Evolutionary conservation across 768 basidiomycete genomes (phyloP).

Genomic region (Mycena rebaudengoi): DNA sequence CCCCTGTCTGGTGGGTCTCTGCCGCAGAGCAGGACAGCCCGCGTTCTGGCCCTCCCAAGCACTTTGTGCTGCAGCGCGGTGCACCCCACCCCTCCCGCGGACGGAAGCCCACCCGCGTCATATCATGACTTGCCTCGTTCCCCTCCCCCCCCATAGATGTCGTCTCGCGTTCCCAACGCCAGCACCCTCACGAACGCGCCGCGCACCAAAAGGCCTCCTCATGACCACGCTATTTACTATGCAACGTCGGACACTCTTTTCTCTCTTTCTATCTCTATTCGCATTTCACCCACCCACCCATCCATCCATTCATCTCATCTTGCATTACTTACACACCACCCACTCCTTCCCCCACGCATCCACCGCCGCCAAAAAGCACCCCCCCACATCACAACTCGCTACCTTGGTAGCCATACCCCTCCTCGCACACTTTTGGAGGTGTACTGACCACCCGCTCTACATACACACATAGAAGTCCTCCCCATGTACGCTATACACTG

Average conservation of each 20-base stretch:
- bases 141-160: constrained; percentile 5
- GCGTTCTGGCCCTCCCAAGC: constrained; percentile 10
- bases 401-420: constrained; percentile 15
- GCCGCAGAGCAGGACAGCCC: constrained; percentile 13
- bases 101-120: constrained; percentile 49
- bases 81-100: constrained; percentile 43
- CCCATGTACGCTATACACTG: too few species aligned
- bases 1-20: constrained; percentile 32
- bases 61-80: constrained; percentile 42
- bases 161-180: background rate
- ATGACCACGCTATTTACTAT: constrained; percentile 4
- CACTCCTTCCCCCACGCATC: too few species aligned
- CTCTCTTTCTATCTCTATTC: background rate
- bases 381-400: too few species aligned
- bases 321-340: background rate
- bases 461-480: too few species aligned
- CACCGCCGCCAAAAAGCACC: too few species aligned
- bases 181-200: constrained; percentile 11
- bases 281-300: constrained; percentile 4
- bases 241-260: constrained; percentile 2
- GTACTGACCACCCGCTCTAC: too few species aligned
- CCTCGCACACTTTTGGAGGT: too few species aligned
- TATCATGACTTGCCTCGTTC: constrained; percentile 33
- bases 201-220: constrained; percentile 14
- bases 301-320: constrained; percentile 4